Evolutionary conservation across 2,329 filamentous ascomycete species (phyloP).

Genomic region (Colletotrichum sp.): DNA sequence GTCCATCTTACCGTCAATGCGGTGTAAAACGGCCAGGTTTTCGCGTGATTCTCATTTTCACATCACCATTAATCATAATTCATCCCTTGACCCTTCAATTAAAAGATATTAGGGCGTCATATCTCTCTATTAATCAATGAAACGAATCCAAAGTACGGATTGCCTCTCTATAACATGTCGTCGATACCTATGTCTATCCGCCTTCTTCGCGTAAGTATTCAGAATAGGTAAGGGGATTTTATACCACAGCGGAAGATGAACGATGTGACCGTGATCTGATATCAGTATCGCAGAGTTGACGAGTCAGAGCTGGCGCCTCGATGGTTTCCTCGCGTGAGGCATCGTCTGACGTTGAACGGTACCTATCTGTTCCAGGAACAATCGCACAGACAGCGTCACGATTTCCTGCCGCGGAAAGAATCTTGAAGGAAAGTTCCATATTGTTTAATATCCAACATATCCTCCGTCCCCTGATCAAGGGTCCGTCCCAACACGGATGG

Average conservation of each 20-base stretch:
- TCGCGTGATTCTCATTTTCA: too few species aligned
- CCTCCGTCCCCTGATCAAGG: rapidly evolving
- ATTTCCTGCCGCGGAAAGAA: too few species aligned
- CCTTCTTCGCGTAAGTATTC: neutral
- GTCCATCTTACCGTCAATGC: too few species aligned
- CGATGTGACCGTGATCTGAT: rapidly evolving
- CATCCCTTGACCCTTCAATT: too few species aligned
- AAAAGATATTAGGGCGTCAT: too few species aligned
- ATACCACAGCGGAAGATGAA: rapidly evolving
- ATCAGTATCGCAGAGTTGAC: rapidly evolving
- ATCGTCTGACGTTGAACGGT: neutral
- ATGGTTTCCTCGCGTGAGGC: neutral
- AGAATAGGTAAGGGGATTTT: rapidly evolving
- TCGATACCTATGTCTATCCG: neutral
- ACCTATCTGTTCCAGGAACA: too few species aligned
- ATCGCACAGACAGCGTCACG: too few species aligned
- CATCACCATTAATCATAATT: too few species aligned
- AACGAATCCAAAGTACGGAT: neutral
- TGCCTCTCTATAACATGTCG: neutral
- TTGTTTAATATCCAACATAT: rapidly evolving
- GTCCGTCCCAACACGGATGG: too few species aligned
- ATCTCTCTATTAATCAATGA: too few species aligned
- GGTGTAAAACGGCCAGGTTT: too few species aligned
- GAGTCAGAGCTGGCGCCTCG: rapidly evolving
- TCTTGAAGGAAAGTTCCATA: too few species aligned